Percentiles rank a stretch among this genome's conserved stretches.
These are phyloP conservation scores for Amphirosellinia nigrospora DNA, from an alignment of 495 filamentous ascomycete genomes.

Conservation along the genomic window DNA sequence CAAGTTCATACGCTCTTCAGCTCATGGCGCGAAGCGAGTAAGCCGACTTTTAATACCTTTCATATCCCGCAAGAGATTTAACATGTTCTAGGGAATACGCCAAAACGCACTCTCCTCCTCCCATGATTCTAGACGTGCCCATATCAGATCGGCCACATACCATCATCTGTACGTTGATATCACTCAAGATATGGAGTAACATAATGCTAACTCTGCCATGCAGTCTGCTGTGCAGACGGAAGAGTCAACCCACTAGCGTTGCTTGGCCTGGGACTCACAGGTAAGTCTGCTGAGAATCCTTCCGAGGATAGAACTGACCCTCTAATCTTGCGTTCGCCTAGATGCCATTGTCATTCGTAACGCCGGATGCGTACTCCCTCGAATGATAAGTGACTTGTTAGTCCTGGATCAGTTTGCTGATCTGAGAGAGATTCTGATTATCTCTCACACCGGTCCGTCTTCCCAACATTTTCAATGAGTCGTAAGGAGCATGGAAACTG, in stretches of 20 bases:
- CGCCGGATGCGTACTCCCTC: neutral
- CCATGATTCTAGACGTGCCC: conserved; percentile 4
- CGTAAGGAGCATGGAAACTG: neutral
- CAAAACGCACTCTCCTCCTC: conserved; percentile 13
- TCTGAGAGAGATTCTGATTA: conserved; percentile 17
- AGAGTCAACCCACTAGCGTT: neutral
- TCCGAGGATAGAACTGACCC: neutral
- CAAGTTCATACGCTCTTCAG: neutral
- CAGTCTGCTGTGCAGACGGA: neutral
- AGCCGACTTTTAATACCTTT: neutral
- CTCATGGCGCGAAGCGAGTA: neutral
- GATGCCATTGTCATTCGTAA: neutral
- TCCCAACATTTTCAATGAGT: conserved; percentile 1
- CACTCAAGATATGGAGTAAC: neutral
- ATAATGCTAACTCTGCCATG: neutral
- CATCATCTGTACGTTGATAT: conserved; percentile 15
- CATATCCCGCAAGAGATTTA: neutral
- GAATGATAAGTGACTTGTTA: conserved; percentile 8
- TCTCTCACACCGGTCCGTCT: conserved; percentile 18
- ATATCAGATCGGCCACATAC: conserved; percentile 4
- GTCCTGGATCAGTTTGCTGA: conserved; percentile 9
- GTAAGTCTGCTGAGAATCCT: neutral
- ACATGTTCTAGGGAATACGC: conserved; percentile 16
- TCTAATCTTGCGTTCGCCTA: neutral
- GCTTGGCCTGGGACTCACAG: neutral